Percentiles rank a stretch among this genome's conserved stretches.
Evolutionary conservation across 78 protist genomes (phyloP).

Genomic region (Dictyostelium intermedium): DNA sequence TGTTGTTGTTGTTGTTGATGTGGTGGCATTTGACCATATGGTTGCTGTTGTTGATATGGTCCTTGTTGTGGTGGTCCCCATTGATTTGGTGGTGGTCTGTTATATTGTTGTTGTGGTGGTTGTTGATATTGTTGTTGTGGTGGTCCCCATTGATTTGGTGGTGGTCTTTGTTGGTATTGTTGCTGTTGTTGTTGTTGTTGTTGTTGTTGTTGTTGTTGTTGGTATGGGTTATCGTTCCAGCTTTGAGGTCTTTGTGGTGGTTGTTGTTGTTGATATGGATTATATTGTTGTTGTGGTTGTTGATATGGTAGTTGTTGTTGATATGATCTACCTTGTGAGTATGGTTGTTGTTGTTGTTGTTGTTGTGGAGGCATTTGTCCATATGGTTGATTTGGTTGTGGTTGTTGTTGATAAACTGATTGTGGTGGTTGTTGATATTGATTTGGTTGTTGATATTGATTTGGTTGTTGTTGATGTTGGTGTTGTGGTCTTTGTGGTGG

Average conservation of each 20-base stretch:
- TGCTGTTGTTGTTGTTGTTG: background rate
- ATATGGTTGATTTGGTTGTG: background rate
- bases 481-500: conserved; percentile 6
- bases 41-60: conserved; percentile 32
- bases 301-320: background rate
- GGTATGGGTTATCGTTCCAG: background rate
- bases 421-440: background rate
- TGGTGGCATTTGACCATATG: background rate
- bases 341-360: background rate
- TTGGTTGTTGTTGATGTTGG: background rate
- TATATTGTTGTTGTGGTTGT: background rate
- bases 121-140: background rate
- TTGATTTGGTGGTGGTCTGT: background rate
- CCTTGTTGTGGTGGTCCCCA: conserved; percentile 1
- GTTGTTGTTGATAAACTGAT: background rate
- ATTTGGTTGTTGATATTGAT: conserved; percentile 8
- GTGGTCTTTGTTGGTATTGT: background rate
- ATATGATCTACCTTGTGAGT: too few relatives aligned
- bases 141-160: too few relatives aligned
- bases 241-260: background rate
- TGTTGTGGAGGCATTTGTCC: too few relatives aligned
- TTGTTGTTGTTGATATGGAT: conserved; percentile 4
- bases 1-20: background rate
- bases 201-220: background rate
- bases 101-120: background rate